phyloP scores from a whole-genome alignment of 1,284 basidiomycete genomes.

The Abortiporus biennis region DNA sequence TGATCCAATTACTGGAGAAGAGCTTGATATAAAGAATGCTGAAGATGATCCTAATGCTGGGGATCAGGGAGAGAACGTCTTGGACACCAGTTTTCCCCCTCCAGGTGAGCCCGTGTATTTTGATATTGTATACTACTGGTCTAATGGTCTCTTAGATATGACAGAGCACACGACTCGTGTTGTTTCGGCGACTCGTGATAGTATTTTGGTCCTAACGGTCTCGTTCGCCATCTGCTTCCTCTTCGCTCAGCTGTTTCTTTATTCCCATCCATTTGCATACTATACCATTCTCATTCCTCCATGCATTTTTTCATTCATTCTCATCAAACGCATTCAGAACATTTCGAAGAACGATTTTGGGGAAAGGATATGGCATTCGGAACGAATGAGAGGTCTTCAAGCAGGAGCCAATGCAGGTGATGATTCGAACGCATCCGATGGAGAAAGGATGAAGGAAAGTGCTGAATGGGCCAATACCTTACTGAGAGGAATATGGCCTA shows the following conservation, averaged over 20 bases:
- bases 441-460: conserved; percentile 30
- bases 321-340: conserved; percentile 26
- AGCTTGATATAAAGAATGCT: conserved; percentile 25
- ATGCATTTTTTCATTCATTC: conserved; percentile 20
- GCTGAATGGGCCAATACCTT: conserved; percentile 34
- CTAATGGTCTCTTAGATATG: conserved; percentile 20
- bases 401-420: conserved; percentile 26
- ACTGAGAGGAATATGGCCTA: conserved; percentile 31
- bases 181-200: conserved; percentile 16
- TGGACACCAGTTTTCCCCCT: conserved; percentile 24
- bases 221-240: conserved; percentile 20
- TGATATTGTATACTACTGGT: neutral
- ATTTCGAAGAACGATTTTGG: conserved; percentile 26
- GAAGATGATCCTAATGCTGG: conserved; percentile 20
- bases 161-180: conserved; percentile 21
- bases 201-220: conserved; percentile 18
- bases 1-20: conserved; percentile 27
- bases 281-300: conserved; percentile 23
- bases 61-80: conserved; percentile 23
- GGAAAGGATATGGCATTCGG: conserved; percentile 29
- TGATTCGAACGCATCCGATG: conserved; percentile 23
- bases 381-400: conserved; percentile 29
- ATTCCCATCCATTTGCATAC: conserved; percentile 17
- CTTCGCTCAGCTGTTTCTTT: conserved; percentile 21
- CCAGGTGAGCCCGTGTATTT: conserved; percentile 21